Conservation (phyloP, 106 monocot species). For the Platanthera guangdongensis region DNA sequence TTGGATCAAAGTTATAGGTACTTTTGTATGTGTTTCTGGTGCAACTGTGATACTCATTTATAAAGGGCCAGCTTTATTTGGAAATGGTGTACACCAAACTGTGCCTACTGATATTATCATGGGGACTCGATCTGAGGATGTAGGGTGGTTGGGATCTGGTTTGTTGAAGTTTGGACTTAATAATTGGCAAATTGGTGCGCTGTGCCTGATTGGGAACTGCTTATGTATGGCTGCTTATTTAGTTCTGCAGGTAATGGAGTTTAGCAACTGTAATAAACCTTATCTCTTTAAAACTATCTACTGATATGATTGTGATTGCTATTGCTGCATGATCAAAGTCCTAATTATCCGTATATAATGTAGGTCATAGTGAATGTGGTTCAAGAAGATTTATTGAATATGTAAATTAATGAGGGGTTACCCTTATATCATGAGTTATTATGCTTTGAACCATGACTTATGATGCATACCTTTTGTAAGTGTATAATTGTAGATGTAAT, state of each 20-base stretch:
- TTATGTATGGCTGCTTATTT: constrained; percentile 81
- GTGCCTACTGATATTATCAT: neutral
- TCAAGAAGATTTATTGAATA: neutral
- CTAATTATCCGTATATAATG: neutral
- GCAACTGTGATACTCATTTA: constrained; percentile 71
- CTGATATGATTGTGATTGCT: neutral
- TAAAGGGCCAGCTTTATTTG: constrained; percentile 60
- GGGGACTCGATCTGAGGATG: neutral
- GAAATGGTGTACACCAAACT: constrained; percentile 4
- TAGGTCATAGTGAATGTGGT: neutral
- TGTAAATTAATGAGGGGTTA: no score
- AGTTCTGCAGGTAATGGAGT: constrained; percentile 62
- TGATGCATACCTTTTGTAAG: no score
- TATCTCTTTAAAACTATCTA: neutral
- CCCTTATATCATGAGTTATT: no score
- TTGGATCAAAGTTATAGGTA: constrained; percentile 51
- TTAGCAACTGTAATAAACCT: neutral
- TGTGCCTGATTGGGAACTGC: constrained; percentile 85
- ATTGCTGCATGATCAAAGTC: neutral
- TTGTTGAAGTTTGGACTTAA: constrained; percentile 23
- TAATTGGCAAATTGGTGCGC: constrained; percentile 68
- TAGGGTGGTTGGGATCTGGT: neutral
- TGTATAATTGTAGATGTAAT: no score
- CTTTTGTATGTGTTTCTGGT: constrained; percentile 55
- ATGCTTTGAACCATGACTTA: neutral